A percentile compares a stretch with the other conserved stretches of the same genome.
These are phyloP conservation scores for Wickerhamiella musiphila DNA, from an alignment of 805 yeast genomes.

Conservation along the genomic window DNA sequence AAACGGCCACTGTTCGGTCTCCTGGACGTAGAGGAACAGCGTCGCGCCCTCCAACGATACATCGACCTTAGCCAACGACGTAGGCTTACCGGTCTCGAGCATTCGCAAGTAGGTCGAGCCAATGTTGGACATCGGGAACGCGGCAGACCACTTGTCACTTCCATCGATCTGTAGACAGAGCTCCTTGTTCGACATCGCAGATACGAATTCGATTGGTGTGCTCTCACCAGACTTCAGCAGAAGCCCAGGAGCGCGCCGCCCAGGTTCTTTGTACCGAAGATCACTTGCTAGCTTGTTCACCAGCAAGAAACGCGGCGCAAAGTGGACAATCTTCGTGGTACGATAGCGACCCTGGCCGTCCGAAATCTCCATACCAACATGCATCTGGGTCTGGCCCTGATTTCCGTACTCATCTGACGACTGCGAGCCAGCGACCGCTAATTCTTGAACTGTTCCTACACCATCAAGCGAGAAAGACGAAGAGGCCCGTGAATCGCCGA, in stretches of 20 bases:
- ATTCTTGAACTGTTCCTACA: slow-evolving; percentile 61
- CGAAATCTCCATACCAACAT: slow-evolving; percentile 42
- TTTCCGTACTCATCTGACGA: too few relatives aligned
- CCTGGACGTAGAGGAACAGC: slow-evolving; percentile 53
- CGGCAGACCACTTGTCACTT: slow-evolving; percentile 62
- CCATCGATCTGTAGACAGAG: slow-evolving; percentile 24
- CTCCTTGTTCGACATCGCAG: slow-evolving; percentile 11
- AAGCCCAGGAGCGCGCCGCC: slow-evolving; percentile 9
- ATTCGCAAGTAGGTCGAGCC: slow-evolving; percentile 69
- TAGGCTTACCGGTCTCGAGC: slow-evolving; percentile 39
- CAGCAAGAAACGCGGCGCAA: slow-evolving; percentile 70
- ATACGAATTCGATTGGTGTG: slow-evolving; percentile 45
- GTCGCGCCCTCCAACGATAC: slow-evolving; percentile 68
- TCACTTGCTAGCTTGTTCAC: slow-evolving; percentile 41
- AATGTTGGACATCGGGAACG: slow-evolving; percentile 66
- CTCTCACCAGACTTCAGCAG: slow-evolving; percentile 31
- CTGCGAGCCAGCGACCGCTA: slow-evolving; percentile 26
- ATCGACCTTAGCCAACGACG: slow-evolving; percentile 48
- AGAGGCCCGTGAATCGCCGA: slow-evolving; percentile 59
- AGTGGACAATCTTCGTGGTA: slow-evolving; percentile 55
- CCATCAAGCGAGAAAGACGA: slow-evolving; percentile 71
- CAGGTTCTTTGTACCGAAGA: slow-evolving; percentile 23
- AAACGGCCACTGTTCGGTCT: slow-evolving; percentile 82
- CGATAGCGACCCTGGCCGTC: slow-evolving; percentile 81
- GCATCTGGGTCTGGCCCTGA: slow-evolving; percentile 33